Conservation (phyloP, 2,329 filamentous ascomycete species). For the Lachnellula arida region DNA sequence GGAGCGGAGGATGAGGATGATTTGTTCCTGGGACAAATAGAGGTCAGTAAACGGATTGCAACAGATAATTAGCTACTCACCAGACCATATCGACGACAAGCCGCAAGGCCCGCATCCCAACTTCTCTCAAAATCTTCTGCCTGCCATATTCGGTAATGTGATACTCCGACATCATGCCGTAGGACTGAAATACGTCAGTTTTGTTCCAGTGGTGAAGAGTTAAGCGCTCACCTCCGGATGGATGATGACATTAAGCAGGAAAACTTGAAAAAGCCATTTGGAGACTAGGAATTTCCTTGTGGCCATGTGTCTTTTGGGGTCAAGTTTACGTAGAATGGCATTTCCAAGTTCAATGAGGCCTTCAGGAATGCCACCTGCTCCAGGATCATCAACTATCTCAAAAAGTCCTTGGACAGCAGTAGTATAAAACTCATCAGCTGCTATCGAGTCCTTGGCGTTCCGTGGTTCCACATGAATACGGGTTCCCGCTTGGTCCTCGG, state of each 20-base stretch:
- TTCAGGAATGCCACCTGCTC: slow-evolving; percentile 78
- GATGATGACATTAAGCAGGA: slow-evolving; percentile 76
- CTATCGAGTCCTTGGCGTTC: slow-evolving; percentile 73
- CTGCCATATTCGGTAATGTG: slow-evolving; percentile 89
- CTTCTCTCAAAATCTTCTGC: slow-evolving; percentile 73
- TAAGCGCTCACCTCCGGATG: slow-evolving; percentile 70
- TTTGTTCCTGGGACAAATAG: slow-evolving; percentile 41
- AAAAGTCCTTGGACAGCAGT: slow-evolving; percentile 77
- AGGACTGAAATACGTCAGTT: slow-evolving; percentile 33
- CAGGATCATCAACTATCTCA: slow-evolving; percentile 78
- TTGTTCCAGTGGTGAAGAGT: slow-evolving; percentile 4
- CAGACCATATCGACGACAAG: slow-evolving; percentile 70
- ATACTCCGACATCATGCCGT: slow-evolving; percentile 77
- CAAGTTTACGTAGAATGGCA: slow-evolving; percentile 74
- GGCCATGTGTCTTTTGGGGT: slow-evolving; percentile 64
- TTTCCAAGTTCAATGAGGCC: slow-evolving; percentile 80
- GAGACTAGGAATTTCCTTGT: slow-evolving; percentile 81
- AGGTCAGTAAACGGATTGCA: slow-evolving; percentile 2
- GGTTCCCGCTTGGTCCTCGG: slow-evolving; percentile 71
- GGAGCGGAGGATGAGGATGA: slow-evolving; percentile 59
- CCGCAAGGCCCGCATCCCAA: slow-evolving; percentile 75
- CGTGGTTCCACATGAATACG: slow-evolving; percentile 68
- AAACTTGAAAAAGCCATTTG: slow-evolving; percentile 88
- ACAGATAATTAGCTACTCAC: slow-evolving; percentile 34
- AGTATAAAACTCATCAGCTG: slow-evolving; percentile 84